Evolutionary conservation across 2,329 filamentous ascomycete species (phyloP), one percentile per base, ranked within the genome.

Genomic region (Chaetothyriales sp.): DNA sequence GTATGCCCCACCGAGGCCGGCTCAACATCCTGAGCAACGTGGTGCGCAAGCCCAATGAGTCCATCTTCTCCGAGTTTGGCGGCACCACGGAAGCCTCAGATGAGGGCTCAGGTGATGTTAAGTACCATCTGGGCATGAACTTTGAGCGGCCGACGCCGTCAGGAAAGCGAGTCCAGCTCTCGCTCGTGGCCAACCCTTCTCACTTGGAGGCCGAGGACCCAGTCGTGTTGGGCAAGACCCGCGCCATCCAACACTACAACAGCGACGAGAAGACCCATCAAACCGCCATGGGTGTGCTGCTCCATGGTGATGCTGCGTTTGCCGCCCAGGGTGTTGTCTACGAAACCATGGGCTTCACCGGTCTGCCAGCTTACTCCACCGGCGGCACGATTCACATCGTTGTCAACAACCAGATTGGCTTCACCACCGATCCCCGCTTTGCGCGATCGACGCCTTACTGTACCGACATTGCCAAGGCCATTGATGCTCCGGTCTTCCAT

Each of bases 81-180:
- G 92, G 92, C 61, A 86, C 84, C 46, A 74, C 84, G 19, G 87
- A 86, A 65, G 86, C 86, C 50, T 84, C 86, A 60, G 92, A 96
- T 61, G 90, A 98, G 72, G 92, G 92, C 53, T 96, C 92, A 52
- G 92, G 92, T 63, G 92, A 98, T 68, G 92, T 98, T 70, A 98
- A 98, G 73, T 98, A 98, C 74, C 92, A 98, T 74, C 75, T 98
- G 63, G 92, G 92, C 66, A 98, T 98, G 92, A 98, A 98, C 76
- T 98, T 98, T 61, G 92, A 98, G 75, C 87, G 92, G 57, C 92
- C 92, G 50, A 98, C 92, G 8, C 92, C 92, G 53, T 96, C 90
- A 44, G 92, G 92, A 62, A 96, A 96, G 79, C 92, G 92, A 57
- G 92, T 98, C n/a, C 92, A 98, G 74, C 81, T 98, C 50, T 98